phyloP scores from a whole-genome alignment of 1,284 basidiomycete species.

The Stygiomarasmius scandens region DNA sequence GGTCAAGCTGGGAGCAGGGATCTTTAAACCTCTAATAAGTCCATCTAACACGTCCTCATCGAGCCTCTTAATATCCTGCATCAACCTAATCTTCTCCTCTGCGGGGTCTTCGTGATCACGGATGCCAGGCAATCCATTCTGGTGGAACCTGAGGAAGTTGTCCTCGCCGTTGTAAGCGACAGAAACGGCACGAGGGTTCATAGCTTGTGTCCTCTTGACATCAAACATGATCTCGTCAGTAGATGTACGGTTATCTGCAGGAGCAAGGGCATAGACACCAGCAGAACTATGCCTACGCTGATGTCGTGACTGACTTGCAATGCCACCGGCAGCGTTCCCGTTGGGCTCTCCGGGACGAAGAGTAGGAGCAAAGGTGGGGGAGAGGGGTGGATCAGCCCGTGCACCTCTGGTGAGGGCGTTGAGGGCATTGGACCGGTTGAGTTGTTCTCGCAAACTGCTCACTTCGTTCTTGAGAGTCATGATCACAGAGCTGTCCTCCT shows the following conservation, averaged over 20 bases:
- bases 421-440: constrained; percentile 91
- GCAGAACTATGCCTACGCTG: constrained; percentile 86
- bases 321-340: constrained; percentile 36
- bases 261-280: constrained; percentile 71
- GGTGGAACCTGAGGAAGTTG: constrained; percentile 66
- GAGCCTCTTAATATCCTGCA: constrained; percentile 89
- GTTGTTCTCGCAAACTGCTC: constrained; percentile 88
- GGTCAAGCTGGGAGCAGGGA: constrained; percentile 87
- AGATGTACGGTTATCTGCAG: constrained; percentile 66
- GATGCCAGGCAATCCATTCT: constrained; percentile 76
- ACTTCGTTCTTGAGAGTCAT: constrained; percentile 91
- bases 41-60: constrained; percentile 96
- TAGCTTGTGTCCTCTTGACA: constrained; percentile 73
- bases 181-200: constrained; percentile 89
- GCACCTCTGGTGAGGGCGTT: constrained; percentile 77
- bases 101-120: constrained; percentile 83
- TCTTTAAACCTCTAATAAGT: constrained; percentile 90
- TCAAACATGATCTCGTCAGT: constrained; percentile 80
- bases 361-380: constrained; percentile 79
- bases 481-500: constrained; percentile 86
- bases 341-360: constrained; percentile 61
- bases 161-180: constrained; percentile 87
- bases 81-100: constrained; percentile 93
- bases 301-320: constrained; percentile 48
- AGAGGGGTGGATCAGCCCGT: constrained; percentile 72